Conservation (phyloP, 2,329 filamentous ascomycete species). For the Cladosporium halotolerans region DNA sequence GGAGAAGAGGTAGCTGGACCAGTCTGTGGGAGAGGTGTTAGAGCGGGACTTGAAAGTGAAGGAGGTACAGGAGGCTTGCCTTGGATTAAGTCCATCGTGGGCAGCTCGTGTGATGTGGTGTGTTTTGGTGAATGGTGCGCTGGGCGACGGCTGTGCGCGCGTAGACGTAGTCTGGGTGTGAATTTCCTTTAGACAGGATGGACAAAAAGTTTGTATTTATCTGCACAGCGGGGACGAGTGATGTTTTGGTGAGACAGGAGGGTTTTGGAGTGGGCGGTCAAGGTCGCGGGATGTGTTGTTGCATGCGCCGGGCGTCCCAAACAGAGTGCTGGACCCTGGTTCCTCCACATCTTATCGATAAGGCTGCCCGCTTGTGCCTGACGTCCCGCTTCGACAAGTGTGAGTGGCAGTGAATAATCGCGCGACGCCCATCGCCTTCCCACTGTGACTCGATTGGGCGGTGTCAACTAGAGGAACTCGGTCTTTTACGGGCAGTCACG, state of each 20-base stretch:
- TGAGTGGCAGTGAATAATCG: background rate
- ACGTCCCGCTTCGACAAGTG: background rate
- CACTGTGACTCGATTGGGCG: constrained; percentile 6
- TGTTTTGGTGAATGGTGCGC: background rate
- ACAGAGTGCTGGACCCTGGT: no score
- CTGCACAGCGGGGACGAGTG: no score
- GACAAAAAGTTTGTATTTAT: no score
- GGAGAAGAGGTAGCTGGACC: constrained; percentile 26
- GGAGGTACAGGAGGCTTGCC: constrained; percentile 15
- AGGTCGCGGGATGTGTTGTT: background rate
- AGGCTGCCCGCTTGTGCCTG: background rate
- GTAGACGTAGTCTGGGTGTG: no score
- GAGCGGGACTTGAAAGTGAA: background rate
- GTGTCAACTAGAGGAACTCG: background rate
- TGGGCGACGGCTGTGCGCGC: no score
- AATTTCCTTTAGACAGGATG: no score
- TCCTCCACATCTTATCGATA: background rate
- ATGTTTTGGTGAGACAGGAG: background rate
- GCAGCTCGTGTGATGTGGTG: background rate
- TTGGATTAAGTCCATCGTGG: constrained; percentile 26
- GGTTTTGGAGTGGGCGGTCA: background rate
- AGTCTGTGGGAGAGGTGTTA: constrained; percentile 21
- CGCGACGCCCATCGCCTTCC: background rate
- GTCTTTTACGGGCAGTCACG: no score
- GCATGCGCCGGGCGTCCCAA: background rate